phyloP scores from a whole-genome alignment of 1,139 yeast species.

The Magnusiomyces paraingens region DNA sequence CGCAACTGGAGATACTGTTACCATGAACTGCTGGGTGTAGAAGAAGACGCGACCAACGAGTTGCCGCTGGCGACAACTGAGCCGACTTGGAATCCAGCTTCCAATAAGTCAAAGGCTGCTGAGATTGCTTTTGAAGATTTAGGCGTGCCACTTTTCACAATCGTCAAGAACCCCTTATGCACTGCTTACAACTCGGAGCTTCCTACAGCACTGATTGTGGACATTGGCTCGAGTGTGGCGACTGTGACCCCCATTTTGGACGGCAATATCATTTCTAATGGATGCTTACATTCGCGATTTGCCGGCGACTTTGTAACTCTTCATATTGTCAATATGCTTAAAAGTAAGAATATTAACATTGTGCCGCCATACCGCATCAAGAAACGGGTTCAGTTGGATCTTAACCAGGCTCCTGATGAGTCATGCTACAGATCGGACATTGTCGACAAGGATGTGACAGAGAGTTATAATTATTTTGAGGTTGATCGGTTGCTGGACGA shows the following conservation, averaged over 20 bases:
- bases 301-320: constrained; percentile 40
- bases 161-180: constrained; percentile 81
- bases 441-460: constrained; percentile 25
- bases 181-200: constrained; percentile 46
- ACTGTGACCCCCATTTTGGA: constrained; percentile 92
- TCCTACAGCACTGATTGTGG: constrained; percentile 35
- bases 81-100: constrained; percentile 77
- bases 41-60: constrained; percentile 43
- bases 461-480: constrained; percentile 33
- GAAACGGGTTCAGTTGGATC: constrained; percentile 29
- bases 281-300: constrained; percentile 32
- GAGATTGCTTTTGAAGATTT: constrained; percentile 71
- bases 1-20: constrained; percentile 35
- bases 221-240: constrained; percentile 35
- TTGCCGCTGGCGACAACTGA: constrained; percentile 79
- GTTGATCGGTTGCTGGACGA: constrained; percentile 43
- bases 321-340: constrained; percentile 31
- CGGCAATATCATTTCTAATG: constrained; percentile 44
- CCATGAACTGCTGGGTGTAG: constrained; percentile 42
- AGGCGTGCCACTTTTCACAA: constrained; percentile 77
- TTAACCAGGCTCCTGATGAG: constrained; percentile 36
- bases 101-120: constrained; percentile 62
- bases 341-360: constrained; percentile 26
- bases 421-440: constrained; percentile 21
- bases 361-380: constrained; percentile 32